Evolutionary conservation across 2,329 filamentous ascomycete species (phyloP), one percentile per base, ranked within the genome.

Genomic region (Colletotrichum eremochloae): DNA sequence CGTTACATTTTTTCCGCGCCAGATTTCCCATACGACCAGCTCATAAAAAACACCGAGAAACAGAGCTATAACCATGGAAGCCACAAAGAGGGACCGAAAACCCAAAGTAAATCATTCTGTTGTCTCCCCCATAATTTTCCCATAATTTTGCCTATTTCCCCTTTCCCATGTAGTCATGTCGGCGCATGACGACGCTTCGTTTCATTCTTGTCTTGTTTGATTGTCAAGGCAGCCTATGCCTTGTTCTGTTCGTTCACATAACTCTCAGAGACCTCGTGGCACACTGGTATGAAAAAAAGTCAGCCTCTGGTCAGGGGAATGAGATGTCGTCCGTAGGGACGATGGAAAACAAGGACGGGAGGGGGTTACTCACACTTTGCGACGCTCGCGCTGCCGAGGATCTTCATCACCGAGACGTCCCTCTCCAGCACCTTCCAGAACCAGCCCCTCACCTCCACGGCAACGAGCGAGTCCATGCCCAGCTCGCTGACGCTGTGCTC

Each of bases 371-470:
- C 33, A 75, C 74, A 48, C 57, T 77, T 76, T 2, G 68, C 63
- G 31, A 77, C 67, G 1, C 75, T 76, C 5, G 68, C 75, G 9
- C 81, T 82, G 11, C 82, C 78, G 5, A 87, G 74, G 48, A 88
- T 79, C 73, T 85, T 86, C 36, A 87, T 77, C 1, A 86, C 81
- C 0, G 85, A 83, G 2, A 88, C 78, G 56, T 87, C 83, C 3
- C 83, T 76, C 2, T 81, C 75, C 0, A 87, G 60, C 58, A 84
- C 79, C 72, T 84, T 86, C 48, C 82, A 66, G 69, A 87, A 86
- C 86, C 86, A 88, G 5, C 82, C 78, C 4, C 85, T 82, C 6
- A 84, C 83, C 80, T 77, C 78, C n/a, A 78, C 74, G 11, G 77
- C 78, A 2, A 79, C 74, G 5, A 81, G 74, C 31, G 77, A 77